phyloP scores from a whole-genome alignment of 2,329 filamentous ascomycete species.

The Aureobasidium sp. region DNA sequence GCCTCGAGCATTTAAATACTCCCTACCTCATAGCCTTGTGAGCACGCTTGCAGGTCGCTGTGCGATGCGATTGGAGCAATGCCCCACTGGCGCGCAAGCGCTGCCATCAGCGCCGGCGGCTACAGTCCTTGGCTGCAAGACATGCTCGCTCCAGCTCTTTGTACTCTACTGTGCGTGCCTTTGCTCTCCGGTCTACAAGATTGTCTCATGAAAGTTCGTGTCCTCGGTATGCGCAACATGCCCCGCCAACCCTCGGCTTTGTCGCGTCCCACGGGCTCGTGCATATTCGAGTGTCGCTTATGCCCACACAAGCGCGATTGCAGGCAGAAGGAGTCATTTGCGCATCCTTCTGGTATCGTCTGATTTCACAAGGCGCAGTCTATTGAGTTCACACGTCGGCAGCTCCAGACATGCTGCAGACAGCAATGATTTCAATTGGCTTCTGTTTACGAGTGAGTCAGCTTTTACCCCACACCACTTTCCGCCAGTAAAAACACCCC shows the following conservation, averaged over 20 bases:
- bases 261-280: background rate
- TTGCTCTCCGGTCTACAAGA: background rate
- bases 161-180: background rate
- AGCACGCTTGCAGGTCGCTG: background rate
- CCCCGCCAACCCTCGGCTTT: background rate
- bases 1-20: background rate
- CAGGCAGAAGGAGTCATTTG: background rate
- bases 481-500: background rate
- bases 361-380: background rate
- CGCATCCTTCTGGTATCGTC: background rate
- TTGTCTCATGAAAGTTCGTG: too few species aligned
- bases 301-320: too few species aligned
- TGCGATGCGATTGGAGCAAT: constrained; percentile 8
- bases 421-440: background rate
- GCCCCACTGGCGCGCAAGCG: constrained; percentile 3
- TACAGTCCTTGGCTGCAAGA: constrained; percentile 9
- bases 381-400: background rate
- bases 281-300: background rate
- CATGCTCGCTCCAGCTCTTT: background rate
- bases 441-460: constrained; percentile 1
- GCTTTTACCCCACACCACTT: background rate
- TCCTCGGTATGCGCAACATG: background rate
- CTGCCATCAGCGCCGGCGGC: constrained; percentile 10
- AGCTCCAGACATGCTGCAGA: background rate
- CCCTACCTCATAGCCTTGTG: background rate